Base-by-base conservation (phyloP, 441 rosid species). In the Adansonia gregorii region DNA sequence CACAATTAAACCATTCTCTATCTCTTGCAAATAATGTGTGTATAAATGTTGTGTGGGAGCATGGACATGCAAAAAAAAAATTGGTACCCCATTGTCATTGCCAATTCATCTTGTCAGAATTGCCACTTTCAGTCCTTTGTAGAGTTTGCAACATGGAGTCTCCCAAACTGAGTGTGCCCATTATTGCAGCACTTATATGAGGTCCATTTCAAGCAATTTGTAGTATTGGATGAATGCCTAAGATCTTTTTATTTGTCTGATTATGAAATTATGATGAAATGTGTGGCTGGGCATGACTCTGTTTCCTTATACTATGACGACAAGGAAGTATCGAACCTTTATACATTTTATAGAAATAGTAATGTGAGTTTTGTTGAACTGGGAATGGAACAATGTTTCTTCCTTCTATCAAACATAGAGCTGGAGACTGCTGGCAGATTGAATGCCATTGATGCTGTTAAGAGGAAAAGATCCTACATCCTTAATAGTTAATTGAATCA, bases 341-440 rank as follows among this genome's bases (percentile, higher is more conserved):
- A 45, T 45, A 45, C 48, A 6, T 45, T 45, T 45, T 6, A 45
- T 45, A 45, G 48, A 6, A 45, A 45, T 6, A 14, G 60, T 60
- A 22, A 3, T 12, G 66, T 24, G 35, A 24, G 65, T 60, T 60
- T 24, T 52, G 19, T 54, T n/a, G 15, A 54, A 10, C 14, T 20
- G 31, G 10, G 65, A 60, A 60, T 10, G 39, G 65, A 60, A 9
- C 15, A 22, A 59, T 24, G n/a, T 48, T 31, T 3, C 59, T 69
- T 49, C 41, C 6, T 48, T 69, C 10, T 68, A 46, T 41, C 51
- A 8, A 41, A 10, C 11, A 66, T 41, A 66, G 41, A n/a, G 51
- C 55, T 67, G 55, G 72, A 67, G 46, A 46, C 20, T 67, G 27
- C 55, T 67, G 55, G 72, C 72, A 45, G 55, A 46, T 67, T 67